Evolutionary conservation across 1,139 yeast species (phyloP), one percentile per base, ranked within the genome.

Genomic region (Sugiyamaella castrensis): DNA sequence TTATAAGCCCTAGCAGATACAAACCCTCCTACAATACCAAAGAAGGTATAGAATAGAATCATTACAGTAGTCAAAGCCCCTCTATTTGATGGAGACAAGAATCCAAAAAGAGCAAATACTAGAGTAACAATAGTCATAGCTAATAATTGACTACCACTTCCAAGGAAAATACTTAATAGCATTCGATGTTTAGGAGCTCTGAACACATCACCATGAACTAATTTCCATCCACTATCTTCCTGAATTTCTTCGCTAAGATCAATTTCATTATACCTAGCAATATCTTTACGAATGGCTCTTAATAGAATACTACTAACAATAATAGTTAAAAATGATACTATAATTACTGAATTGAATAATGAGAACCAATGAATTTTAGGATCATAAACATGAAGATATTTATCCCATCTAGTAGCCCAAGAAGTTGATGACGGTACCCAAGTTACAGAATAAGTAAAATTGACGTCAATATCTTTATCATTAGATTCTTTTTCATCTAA

Each of bases 341-440:
- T 80, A 53, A 87, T 70, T 9, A 95, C 82, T 57, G 94, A 88
- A 70, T 89, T 88, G 60, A 88, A 71, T 58, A 92, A 78, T 2
- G 96, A 87, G 64, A 88, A 86, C 98, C 98, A 91, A 71, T 92
- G 98, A 60, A 92, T 85, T 66, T 85, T 84, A 48, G 97, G 95
- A 65, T 88, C 95, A 65, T 83, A 85, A 33, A 86, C 94, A 62
- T 88, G 95, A 62, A 92, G 76, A 66, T 92, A 92, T 68, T 88
- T 87, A 68, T 92, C 98, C 99, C 99, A 92, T 72, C 99, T 82
- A 1, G 98, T 92, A 30, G 98, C 98, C 98, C 98, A 92, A 9
- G 84, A 81, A 11, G 94, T 87, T 11, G 71, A 72, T 12, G 95
- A 84, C 51, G 77, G 77, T 29, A 71, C 67, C 76, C 92, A 92